Percentiles rank a stretch among this genome's conserved stretches.
Conservation (phyloP, 2,329 filamentous ascomycete species). For the Diaporthe sp. region DNA sequence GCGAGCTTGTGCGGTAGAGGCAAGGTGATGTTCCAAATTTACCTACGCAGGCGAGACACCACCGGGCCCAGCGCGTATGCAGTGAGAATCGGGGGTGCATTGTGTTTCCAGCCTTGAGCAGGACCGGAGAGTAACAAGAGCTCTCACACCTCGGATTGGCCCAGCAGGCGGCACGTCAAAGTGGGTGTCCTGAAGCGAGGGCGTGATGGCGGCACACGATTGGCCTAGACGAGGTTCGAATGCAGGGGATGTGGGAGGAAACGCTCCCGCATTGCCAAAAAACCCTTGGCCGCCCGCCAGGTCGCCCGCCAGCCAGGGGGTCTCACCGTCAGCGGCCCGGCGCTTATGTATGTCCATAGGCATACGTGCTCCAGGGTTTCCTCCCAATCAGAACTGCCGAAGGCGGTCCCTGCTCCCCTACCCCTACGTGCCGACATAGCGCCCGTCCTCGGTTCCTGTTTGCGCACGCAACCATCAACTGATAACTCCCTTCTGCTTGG, state of each 20-base stretch:
- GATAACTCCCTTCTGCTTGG: background rate
- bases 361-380: background rate
- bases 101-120: background rate
- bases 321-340: constrained; percentile 20
- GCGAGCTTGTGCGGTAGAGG: background rate
- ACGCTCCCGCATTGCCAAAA: background rate
- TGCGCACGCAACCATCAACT: background rate
- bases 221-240: background rate
- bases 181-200: constrained; percentile 8
- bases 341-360: constrained; percentile 1
- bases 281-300: background rate
- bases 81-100: constrained; percentile 19
- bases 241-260: background rate
- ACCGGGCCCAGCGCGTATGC: constrained; percentile 25
- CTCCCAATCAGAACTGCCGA: constrained; percentile 30
- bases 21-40: constrained; percentile 26
- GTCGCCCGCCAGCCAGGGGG: background rate
- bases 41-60: constrained; percentile 11
- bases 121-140: background rate
- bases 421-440: background rate
- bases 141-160: background rate
- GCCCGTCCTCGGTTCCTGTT: background rate
- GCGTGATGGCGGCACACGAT: constrained; percentile 9
- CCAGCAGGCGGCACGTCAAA: constrained; percentile 18
- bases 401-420: background rate